Percentiles rank a stretch among this genome's conserved stretches.
Evolutionary conservation across 2,329 filamentous ascomycete species (phyloP).

Genomic region (Chaetomiaceae sp.): DNA sequence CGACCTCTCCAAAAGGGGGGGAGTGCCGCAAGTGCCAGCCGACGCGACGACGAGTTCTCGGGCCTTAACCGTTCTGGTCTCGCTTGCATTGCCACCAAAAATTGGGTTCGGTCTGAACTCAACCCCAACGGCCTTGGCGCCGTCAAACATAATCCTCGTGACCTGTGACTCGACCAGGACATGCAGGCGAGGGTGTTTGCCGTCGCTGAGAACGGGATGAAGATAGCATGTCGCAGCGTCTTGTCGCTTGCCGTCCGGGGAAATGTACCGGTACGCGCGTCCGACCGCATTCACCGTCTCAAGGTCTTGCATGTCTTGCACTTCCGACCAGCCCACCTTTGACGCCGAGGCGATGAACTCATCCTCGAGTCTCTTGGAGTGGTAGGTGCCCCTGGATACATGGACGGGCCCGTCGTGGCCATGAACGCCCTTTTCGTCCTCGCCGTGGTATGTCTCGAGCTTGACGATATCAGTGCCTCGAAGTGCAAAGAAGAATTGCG

Average conservation of each 20-base stretch:
- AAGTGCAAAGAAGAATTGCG: too few species aligned
- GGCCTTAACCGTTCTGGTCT: constrained; percentile 33
- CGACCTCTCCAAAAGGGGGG: constrained; percentile 44
- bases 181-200: constrained; percentile 45
- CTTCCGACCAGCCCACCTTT: constrained; percentile 43
- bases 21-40: constrained; percentile 37
- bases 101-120: constrained; percentile 41
- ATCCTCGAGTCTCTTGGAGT: constrained; percentile 34
- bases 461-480: constrained; percentile 12
- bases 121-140: constrained; percentile 42
- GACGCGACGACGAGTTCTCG: constrained; percentile 40
- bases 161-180: constrained; percentile 49
- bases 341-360: constrained; percentile 45
- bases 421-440: constrained; percentile 40
- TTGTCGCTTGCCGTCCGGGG: constrained; percentile 47
- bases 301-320: constrained; percentile 49
- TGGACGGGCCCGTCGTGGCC: constrained; percentile 50
- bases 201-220: constrained; percentile 43
- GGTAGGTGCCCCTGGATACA: constrained; percentile 45
- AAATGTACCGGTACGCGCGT: constrained; percentile 44
- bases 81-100: constrained; percentile 14
- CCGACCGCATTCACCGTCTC: constrained; percentile 32
- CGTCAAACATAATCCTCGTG: constrained; percentile 40
- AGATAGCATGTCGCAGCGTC: constrained; percentile 52
- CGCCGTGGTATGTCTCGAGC: constrained; percentile 51